Evolutionary conservation across 345 rosid genomes (phyloP).

Genomic region (Melastoma malabathricum): DNA sequence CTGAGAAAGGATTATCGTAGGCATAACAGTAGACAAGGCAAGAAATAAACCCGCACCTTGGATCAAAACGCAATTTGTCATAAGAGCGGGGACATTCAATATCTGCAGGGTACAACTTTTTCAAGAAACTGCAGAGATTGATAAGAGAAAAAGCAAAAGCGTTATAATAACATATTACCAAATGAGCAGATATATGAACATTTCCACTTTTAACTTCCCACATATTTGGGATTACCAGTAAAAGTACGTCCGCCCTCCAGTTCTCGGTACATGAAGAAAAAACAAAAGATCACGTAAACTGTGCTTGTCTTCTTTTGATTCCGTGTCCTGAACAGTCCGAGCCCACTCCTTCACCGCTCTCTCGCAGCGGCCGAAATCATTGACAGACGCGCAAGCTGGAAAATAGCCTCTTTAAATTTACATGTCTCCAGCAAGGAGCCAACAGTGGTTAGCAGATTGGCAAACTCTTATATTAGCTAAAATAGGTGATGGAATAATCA

Average conservation of each 20-base stretch:
- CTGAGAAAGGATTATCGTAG: not conserved
- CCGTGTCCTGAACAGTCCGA: constrained; percentile 35
- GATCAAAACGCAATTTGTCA: constrained; percentile 82
- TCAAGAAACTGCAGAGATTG: constrained; percentile 60
- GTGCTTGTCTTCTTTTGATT: constrained; percentile 41
- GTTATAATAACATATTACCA: not conserved
- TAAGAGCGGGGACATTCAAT: constrained; percentile 92
- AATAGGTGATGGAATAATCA: not conserved
- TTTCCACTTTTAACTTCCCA: not conserved
- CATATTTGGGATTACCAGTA: constrained; percentile 45
- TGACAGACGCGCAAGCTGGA: constrained; percentile 33
- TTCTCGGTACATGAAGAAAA: constrained; percentile 90
- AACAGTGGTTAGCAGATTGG: not conserved
- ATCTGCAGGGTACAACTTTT: constrained; percentile 48
- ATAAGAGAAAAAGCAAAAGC: constrained; percentile 8
- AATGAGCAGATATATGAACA: constrained; percentile 1
- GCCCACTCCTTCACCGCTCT: constrained; percentile 61
- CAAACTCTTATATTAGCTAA: not conserved
- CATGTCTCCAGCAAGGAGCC: constrained; percentile 1
- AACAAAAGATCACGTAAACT: constrained; percentile 62
- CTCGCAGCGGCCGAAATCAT: constrained; percentile 50
- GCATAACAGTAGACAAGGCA: not conserved
- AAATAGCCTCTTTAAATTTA: constrained; percentile 10
- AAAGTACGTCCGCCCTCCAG: constrained; percentile 91
- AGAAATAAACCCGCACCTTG: constrained; percentile 35